phyloP scores from a whole-genome alignment of 768 basidiomycete species.

The Pisolithus marmoratus region DNA sequence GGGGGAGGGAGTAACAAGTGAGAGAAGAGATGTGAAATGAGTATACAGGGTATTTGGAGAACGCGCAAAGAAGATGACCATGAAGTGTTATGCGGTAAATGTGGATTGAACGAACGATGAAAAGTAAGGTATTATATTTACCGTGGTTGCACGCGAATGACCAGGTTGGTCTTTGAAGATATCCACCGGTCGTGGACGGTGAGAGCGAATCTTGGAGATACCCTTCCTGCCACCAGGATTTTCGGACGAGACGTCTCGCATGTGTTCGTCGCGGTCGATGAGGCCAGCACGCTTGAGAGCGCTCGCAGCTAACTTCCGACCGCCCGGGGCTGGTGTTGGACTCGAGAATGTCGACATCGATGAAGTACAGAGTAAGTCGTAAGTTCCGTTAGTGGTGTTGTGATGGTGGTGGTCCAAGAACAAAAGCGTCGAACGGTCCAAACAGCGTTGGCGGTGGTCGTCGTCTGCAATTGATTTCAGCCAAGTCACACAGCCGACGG shows the following conservation, averaged over 20 bases:
- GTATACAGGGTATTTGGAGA: background rate
- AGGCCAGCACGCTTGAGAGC: constrained; percentile 69
- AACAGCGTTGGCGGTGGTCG: background rate
- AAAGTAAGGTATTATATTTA: constrained; percentile 51
- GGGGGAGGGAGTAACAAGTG: constrained; percentile 7
- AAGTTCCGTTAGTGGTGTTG: background rate
- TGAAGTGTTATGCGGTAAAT: constrained; percentile 24
- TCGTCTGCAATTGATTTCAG: background rate
- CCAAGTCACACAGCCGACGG: background rate
- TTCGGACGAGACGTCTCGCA: constrained; percentile 61
- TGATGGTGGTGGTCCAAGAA: background rate
- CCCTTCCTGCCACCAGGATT: constrained; percentile 73
- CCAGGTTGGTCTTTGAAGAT: constrained; percentile 44
- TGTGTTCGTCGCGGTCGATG: constrained; percentile 68
- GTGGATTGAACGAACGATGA: constrained; percentile 19
- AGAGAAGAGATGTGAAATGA: constrained; percentile 8
- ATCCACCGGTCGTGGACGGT: constrained; percentile 58
- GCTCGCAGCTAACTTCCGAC: constrained; percentile 51
- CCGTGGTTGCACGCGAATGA: constrained; percentile 50
- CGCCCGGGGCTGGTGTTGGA: constrained; percentile 52
- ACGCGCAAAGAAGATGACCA: constrained; percentile 5
- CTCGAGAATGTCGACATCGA: constrained; percentile 48
- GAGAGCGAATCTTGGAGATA: constrained; percentile 52
- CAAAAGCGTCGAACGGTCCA: background rate
- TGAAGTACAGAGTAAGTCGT: background rate